Percentiles rank a stretch among this genome's conserved stretches.
These are phyloP conservation scores for Flaveria robusta DNA, from an alignment of 129 eudicot species.

Conservation along the genomic window DNA sequence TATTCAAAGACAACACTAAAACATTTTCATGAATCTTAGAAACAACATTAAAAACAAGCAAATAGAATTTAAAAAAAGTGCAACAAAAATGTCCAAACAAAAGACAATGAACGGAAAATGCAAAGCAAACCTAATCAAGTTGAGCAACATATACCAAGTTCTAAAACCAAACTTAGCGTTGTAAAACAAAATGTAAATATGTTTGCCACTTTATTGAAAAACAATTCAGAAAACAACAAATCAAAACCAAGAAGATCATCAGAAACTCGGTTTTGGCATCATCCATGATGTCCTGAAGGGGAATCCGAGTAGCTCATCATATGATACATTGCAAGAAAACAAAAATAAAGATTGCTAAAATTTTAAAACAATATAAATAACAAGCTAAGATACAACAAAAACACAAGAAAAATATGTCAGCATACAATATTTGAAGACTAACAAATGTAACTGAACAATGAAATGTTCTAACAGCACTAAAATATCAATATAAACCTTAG, in stretches of 20 bases:
- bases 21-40: neutral
- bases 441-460: neutral
- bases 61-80: neutral
- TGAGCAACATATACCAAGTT: slow-evolving; percentile 62
- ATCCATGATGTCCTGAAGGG: slow-evolving; percentile 76
- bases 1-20: neutral
- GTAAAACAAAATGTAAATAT: no score
- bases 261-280: slow-evolving; percentile 82
- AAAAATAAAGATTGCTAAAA: neutral
- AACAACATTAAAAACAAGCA: neutral
- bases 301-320: slow-evolving; percentile 82
- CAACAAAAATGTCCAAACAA: neutral
- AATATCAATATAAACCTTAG: neutral
- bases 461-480: neutral
- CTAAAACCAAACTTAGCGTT: no score
- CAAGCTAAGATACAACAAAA: neutral
- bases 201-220: neutral
- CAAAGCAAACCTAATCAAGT: slow-evolving; percentile 82
- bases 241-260: slow-evolving; percentile 37
- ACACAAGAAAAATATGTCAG: neutral
- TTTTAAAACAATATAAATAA: neutral
- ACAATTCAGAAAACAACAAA: neutral
- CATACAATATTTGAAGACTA: neutral
- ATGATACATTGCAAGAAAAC: slow-evolving; percentile 19
- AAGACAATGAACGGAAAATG: neutral